These are phyloP conservation scores for Cladosporium sp. DNA, from an alignment of 2,329 filamentous ascomycete species.

Conservation along the genomic window DNA sequence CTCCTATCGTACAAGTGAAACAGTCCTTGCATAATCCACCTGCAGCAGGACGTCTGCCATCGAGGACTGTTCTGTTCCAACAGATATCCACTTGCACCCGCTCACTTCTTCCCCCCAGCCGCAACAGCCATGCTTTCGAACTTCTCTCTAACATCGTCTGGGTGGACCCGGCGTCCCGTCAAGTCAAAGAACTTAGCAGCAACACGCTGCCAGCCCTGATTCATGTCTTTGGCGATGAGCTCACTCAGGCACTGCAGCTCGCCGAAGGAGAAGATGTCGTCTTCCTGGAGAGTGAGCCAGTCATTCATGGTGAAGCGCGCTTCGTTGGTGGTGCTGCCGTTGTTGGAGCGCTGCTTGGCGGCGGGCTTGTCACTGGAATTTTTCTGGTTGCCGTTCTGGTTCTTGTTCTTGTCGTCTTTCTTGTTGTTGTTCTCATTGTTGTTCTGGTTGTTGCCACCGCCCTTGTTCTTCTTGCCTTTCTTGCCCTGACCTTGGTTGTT, in stretches of 20 bases:
- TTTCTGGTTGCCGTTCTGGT: neutral
- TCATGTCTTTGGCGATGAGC: constrained; percentile 44
- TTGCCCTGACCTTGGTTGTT: constrained; percentile 11
- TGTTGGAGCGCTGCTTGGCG: neutral
- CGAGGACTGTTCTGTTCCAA: neutral
- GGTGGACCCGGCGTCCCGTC: constrained; percentile 48
- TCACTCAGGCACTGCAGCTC: constrained; percentile 46
- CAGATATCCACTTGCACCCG: neutral
- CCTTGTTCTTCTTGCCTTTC: constrained; percentile 8
- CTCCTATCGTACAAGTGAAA: neutral
- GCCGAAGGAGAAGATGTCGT: constrained; percentile 38
- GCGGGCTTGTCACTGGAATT: neutral
- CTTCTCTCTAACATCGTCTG: constrained; percentile 46
- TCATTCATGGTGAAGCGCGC: constrained; percentile 34
- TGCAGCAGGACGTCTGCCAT: neutral
- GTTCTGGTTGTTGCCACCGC: constrained; percentile 20
- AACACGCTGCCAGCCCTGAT: constrained; percentile 48
- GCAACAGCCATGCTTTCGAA: constrained; percentile 33
- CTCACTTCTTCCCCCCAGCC: neutral
- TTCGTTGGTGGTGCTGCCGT: constrained; percentile 22
- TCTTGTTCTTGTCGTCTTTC: constrained; percentile 11
- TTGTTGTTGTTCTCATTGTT: constrained; percentile 18
- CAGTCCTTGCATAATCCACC: neutral
- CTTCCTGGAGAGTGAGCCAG: constrained; percentile 35
- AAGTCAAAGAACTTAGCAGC: constrained; percentile 51